A percentile compares a stretch with the other conserved stretches of the same genome.
Conservation (phyloP, 2,329 filamentous ascomycete species). For the Apiospora phragmitis region DNA sequence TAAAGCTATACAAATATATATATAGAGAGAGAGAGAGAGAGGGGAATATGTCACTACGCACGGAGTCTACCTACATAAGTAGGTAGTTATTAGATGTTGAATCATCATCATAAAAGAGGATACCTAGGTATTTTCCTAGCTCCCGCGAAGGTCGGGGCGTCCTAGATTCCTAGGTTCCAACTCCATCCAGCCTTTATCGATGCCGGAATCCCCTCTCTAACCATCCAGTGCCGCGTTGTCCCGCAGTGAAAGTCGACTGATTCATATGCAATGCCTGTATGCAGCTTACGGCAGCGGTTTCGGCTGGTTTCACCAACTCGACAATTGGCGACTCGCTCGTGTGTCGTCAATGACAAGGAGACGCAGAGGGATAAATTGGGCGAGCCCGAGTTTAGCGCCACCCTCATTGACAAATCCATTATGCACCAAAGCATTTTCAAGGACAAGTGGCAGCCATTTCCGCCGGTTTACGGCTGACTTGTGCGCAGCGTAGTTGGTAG, state of each 20-base stretch:
- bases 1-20: neutral
- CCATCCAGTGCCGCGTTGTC: neutral
- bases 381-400: neutral
- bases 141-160: too few species aligned
- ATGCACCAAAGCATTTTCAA: neutral
- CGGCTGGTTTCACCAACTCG: neutral
- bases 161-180: too few species aligned
- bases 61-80: too few species aligned
- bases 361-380: neutral
- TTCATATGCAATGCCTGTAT: neutral
- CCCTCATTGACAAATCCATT: neutral
- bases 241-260: neutral
- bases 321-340: neutral
- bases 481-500: neutral
- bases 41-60: neutral
- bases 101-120: neutral
- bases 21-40: neutral
- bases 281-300: neutral
- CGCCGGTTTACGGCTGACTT: neutral
- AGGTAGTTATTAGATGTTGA: neutral
- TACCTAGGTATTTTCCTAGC: too few species aligned
- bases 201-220: too few species aligned
- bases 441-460: neutral
- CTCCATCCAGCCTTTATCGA: too few species aligned
- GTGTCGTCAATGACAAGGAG: neutral